A percentile compares a stretch with the other conserved stretches of the same genome.
Evolutionary conservation across 169 alveolate species (phyloP).

Genomic region (Eimeria maxima): DNA sequence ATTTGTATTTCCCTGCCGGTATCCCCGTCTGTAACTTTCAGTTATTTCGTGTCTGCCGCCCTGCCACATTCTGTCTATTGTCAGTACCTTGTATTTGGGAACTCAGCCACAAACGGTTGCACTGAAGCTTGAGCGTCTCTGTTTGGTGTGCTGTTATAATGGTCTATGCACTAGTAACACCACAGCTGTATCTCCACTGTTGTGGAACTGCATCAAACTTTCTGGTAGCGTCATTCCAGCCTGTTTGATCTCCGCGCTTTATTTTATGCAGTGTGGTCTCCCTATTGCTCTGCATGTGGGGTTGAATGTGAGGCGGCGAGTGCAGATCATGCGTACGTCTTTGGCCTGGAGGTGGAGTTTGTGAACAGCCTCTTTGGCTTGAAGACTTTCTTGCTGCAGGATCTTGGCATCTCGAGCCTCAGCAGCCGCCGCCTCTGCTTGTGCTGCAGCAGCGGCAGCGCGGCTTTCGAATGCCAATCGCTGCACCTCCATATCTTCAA

Average conservation of each 20-base stretch:
- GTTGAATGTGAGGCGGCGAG: not conserved
- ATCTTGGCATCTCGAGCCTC: slow-evolving; percentile 8
- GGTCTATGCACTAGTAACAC: not conserved
- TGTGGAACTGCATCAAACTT: not conserved
- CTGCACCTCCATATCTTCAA: slow-evolving; percentile 55
- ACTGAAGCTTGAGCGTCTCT: not conserved
- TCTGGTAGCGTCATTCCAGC: not conserved
- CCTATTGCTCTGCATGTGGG: not conserved
- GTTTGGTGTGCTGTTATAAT: not conserved
- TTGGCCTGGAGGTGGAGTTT: slow-evolving; percentile 43
- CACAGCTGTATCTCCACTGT: not conserved
- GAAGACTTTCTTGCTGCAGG: not conserved
- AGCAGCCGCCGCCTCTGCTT: slow-evolving; percentile 25
- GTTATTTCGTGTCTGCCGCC: not conserved
- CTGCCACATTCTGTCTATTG: not conserved
- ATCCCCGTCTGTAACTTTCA: not conserved
- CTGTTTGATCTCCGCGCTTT: not conserved
- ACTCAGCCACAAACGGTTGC: not conserved
- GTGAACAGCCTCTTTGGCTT: slow-evolving; percentile 45
- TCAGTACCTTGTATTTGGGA: not conserved
- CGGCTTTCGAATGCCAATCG: slow-evolving; percentile 49
- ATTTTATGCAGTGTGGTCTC: not conserved
- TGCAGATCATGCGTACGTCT: not conserved
- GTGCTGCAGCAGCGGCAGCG: slow-evolving; percentile 69
- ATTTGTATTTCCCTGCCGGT: not conserved